Evolutionary conservation across 371 early-diverging fungal species (phyloP).

Genomic region (Rhizopus stolonifer): DNA sequence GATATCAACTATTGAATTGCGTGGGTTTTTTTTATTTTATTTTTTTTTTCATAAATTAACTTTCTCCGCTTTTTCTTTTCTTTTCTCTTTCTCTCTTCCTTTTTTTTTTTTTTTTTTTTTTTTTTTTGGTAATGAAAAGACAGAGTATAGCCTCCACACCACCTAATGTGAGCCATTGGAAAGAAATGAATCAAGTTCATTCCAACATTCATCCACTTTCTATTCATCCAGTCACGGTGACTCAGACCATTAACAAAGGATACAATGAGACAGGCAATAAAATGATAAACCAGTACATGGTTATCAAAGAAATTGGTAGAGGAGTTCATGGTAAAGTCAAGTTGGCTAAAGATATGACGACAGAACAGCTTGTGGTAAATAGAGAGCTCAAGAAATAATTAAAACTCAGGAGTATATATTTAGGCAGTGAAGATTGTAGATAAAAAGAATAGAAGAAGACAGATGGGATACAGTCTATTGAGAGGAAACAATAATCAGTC

Average conservation of each 20-base stretch:
- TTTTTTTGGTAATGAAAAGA: too few relatives aligned
- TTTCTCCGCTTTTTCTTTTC: too few relatives aligned
- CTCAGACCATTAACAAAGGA: conserved; percentile 68
- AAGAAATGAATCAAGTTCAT: too few relatives aligned
- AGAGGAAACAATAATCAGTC: too few relatives aligned
- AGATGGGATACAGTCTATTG: conserved; percentile 54
- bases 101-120: too few relatives aligned
- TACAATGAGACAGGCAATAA: conserved; percentile 89
- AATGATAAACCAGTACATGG: conserved; percentile 91
- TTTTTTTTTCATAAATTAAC: too few relatives aligned
- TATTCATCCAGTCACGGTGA: conserved; percentile 18
- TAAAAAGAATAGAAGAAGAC: conserved; percentile 68
- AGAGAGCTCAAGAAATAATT: not conserved
- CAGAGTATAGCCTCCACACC: too few relatives aligned
- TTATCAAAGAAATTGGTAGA: conserved; percentile 86
- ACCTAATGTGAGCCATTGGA: too few relatives aligned
- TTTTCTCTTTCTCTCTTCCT: too few relatives aligned
- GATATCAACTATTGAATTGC: too few relatives aligned
- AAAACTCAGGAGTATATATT: not conserved
- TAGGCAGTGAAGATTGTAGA: conserved; percentile 58
- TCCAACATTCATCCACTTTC: not conserved
- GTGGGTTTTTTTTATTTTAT: too few relatives aligned
- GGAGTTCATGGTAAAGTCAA: conserved; percentile 97
- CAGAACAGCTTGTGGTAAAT: conserved; percentile 71
- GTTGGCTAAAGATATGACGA: conserved; percentile 74